These are phyloP conservation scores for Pythium volutum DNA, from an alignment of 352 stramenopile species.

Conservation along the genomic window DNA sequence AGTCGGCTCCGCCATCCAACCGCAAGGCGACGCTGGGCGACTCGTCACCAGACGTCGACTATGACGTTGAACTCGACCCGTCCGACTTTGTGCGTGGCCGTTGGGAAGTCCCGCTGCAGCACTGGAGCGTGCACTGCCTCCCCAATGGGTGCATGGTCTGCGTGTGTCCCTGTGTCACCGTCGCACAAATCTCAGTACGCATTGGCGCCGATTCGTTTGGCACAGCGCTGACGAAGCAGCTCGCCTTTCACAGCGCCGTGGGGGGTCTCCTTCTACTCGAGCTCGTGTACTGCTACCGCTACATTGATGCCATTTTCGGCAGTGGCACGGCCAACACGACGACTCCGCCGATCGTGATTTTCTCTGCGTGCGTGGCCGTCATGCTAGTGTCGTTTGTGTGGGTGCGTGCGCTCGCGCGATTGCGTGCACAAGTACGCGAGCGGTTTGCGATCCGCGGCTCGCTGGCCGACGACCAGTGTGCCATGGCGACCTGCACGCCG, in stretches of 20 bases:
- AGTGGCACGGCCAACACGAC: neutral
- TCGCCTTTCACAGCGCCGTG: constrained; percentile 26
- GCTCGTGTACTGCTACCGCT: neutral
- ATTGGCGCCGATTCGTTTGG: constrained; percentile 34
- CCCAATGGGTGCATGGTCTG: constrained; percentile 55
- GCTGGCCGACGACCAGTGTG: constrained; percentile 14
- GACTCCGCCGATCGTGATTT: constrained; percentile 3
- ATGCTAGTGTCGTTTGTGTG: constrained; percentile 11
- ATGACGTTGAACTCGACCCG: neutral
- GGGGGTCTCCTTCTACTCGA: constrained; percentile 14
- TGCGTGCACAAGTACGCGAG: constrained; percentile 13
- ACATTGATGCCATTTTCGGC: neutral
- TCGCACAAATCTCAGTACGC: constrained; percentile 46
- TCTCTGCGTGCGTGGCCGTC: constrained; percentile 1
- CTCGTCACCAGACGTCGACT: neutral
- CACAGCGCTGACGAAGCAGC: constrained; percentile 17
- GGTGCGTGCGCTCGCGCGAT: neutral
- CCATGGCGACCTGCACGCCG: constrained; percentile 19
- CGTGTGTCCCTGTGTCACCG: constrained; percentile 41
- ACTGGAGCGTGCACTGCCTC: constrained; percentile 39
- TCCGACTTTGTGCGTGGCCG: constrained; percentile 15
- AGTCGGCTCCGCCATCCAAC: too few relatives aligned
- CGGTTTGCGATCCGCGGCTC: constrained; percentile 18
- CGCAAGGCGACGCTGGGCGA: neutral
- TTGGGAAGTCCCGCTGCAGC: constrained; percentile 40